Conservation (phyloP, 352 stramenopile species). For the Phytopythium delawarense region DNA sequence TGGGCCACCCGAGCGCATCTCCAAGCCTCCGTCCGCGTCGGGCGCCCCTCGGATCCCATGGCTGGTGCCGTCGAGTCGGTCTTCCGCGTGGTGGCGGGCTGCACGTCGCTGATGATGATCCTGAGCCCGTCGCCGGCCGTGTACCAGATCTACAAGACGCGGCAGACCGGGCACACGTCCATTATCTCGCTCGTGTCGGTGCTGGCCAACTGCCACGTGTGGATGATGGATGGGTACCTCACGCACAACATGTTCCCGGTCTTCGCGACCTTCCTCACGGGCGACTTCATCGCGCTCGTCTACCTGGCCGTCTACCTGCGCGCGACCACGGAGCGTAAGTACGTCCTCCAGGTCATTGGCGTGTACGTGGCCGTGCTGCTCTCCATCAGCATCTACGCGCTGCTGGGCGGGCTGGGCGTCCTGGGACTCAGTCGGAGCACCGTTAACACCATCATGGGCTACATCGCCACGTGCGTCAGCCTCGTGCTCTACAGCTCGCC, state of each 20-base stretch:
- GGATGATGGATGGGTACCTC: conserved; percentile 41
- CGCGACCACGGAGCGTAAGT: conserved; percentile 17
- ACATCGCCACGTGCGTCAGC: conserved; percentile 29
- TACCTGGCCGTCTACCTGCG: conserved; percentile 27
- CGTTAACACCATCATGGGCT: conserved; percentile 31
- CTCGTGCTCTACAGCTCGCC: conserved; percentile 57
- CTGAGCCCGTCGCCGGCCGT: conserved; percentile 33
- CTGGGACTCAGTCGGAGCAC: conserved; percentile 25
- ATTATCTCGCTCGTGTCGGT: conserved; percentile 40
- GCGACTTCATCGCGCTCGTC: conserved; percentile 23
- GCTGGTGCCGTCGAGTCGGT: conserved; percentile 22
- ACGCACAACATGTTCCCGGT: conserved; percentile 33
- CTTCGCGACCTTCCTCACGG: conserved; percentile 28
- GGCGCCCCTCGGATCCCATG: conserved; percentile 4
- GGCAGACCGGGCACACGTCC: conserved; percentile 30
- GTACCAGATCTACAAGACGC: conserved; percentile 40
- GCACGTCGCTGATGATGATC: conserved; percentile 39
- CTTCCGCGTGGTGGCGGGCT: conserved; percentile 29
- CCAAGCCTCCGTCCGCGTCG: background rate
- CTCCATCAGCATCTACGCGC: conserved; percentile 30
- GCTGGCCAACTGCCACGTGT: conserved; percentile 40
- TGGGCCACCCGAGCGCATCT: background rate
- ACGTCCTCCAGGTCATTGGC: conserved; percentile 14
- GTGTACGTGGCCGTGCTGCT: conserved; percentile 21
- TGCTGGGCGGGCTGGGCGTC: conserved; percentile 23